Evolutionary conservation across 2,329 filamentous ascomycete genomes (phyloP).

Genomic region (Coniochaeta sp.): DNA sequence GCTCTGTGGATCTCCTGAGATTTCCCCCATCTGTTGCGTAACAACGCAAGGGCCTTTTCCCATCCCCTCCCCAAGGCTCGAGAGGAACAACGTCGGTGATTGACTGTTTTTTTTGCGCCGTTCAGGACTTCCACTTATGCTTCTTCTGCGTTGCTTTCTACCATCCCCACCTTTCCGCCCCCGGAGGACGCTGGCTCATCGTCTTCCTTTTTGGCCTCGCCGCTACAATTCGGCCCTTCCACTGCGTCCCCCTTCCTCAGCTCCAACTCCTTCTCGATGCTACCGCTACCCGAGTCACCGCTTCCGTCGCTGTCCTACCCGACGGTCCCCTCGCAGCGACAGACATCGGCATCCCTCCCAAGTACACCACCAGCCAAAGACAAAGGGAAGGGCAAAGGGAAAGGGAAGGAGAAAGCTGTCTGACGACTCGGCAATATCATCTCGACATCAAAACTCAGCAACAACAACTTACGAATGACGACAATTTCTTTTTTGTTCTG

Average conservation of each 20-base stretch:
- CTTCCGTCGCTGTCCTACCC: slow-evolving; percentile 23
- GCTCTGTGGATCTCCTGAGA: slow-evolving; percentile 51
- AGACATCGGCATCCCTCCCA: slow-evolving; percentile 27
- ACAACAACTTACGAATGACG: slow-evolving; percentile 8
- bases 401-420: slow-evolving; percentile 20
- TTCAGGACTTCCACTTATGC: slow-evolving; percentile 39
- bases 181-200: slow-evolving; percentile 31
- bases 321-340: slow-evolving; percentile 25
- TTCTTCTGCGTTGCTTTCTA: slow-evolving; percentile 28
- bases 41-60: slow-evolving; percentile 34
- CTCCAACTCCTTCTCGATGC: slow-evolving; percentile 34
- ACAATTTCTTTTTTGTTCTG: slow-evolving; percentile 12
- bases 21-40: slow-evolving; percentile 24
- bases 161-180: slow-evolving; percentile 36
- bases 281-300: slow-evolving; percentile 39
- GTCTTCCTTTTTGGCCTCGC: slow-evolving; percentile 20
- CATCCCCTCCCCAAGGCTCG: slow-evolving; percentile 26
- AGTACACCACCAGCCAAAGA: slow-evolving; percentile 23
- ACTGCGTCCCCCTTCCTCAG: slow-evolving; percentile 38
- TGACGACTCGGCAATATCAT: slow-evolving; percentile 12
- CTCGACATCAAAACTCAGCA: neutral
- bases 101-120: slow-evolving; percentile 48
- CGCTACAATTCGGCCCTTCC: slow-evolving; percentile 25
- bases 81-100: slow-evolving; percentile 37
- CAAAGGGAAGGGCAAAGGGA: no score